Conservation (phyloP, 768 basidiomycete species). For the Psilocybe cubensis region DNA sequence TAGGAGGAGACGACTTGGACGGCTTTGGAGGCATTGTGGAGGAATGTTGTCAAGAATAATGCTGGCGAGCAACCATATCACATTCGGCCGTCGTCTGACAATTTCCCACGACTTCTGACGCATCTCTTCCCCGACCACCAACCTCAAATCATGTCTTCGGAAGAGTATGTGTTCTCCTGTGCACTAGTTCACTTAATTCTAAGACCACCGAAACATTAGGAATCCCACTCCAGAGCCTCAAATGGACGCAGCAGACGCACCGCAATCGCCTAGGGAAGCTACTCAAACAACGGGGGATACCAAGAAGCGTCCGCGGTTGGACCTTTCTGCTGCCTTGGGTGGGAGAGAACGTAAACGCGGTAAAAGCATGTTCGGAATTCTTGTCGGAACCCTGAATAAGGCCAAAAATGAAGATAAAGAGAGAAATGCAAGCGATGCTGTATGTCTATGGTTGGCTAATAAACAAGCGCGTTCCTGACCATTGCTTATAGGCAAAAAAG, state of each 20-base stretch:
- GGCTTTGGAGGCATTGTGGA: conserved; percentile 25
- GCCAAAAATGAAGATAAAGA: conserved; percentile 88
- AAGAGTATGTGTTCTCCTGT: conserved; percentile 44
- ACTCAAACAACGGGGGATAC: conserved; percentile 44
- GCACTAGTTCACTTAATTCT: not conserved
- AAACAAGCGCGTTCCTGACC: not conserved
- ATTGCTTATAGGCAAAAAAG: conserved; percentile 73
- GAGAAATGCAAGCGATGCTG: conserved; percentile 84
- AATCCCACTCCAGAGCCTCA: conserved; percentile 32
- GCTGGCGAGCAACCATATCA: not conserved
- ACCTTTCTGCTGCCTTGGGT: conserved; percentile 49
- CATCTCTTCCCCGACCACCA: conserved; percentile 18
- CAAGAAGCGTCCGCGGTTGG: conserved; percentile 76
- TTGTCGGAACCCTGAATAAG: conserved; percentile 84
- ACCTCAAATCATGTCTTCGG: conserved; percentile 46
- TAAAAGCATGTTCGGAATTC: conserved; percentile 86
- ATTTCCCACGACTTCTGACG: conserved; percentile 37
- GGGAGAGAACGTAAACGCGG: conserved; percentile 77
- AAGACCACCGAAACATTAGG: conserved; percentile 13
- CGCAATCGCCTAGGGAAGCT: conserved; percentile 47
- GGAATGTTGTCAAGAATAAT: not conserved
- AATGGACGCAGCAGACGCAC: conserved; percentile 31
- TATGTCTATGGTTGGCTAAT: conserved; percentile 33
- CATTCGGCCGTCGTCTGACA: not conserved
- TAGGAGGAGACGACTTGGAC: conserved; percentile 7